Evolutionary conservation across 2,329 filamentous ascomycete genomes (phyloP).

Genomic region (Emmonsiellopsis sp.): DNA sequence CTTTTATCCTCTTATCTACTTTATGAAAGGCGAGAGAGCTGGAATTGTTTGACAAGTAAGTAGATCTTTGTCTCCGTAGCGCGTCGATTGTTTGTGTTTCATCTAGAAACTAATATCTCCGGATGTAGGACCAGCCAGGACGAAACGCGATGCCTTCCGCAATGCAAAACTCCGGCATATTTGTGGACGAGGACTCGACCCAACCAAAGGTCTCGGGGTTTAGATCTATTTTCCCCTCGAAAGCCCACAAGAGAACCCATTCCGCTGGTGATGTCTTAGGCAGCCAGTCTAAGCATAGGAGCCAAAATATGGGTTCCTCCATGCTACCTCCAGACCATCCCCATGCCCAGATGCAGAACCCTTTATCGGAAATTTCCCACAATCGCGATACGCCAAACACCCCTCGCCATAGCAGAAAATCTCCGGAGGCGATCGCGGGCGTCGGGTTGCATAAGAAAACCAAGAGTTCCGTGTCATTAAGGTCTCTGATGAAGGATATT

Average conservation of each 20-base stretch:
- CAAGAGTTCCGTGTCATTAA: constrained; percentile 45
- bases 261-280: constrained; percentile 28
- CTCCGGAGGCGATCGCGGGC: constrained; percentile 28
- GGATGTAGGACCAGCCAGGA: background rate
- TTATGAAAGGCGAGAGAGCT: no score
- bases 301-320: constrained; percentile 26
- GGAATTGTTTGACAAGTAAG: no score
- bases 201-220: constrained; percentile 38
- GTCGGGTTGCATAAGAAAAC: constrained; percentile 43
- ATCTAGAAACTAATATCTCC: background rate
- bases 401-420: constrained; percentile 24
- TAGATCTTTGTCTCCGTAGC: no score
- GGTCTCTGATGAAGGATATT: constrained; percentile 36
- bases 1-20: background rate
- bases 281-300: constrained; percentile 11
- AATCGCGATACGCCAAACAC: constrained; percentile 26
- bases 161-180: constrained; percentile 24
- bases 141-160: constrained; percentile 23
- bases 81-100: background rate
- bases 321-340: constrained; percentile 44
- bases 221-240: constrained; percentile 45
- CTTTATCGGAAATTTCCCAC: constrained; percentile 27
- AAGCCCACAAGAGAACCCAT: constrained; percentile 40
- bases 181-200: constrained; percentile 28
- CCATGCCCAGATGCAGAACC: constrained; percentile 28